phyloP scores from a whole-genome alignment of 2,329 filamentous ascomycete genomes.

The Ramularia endophylla region DNA sequence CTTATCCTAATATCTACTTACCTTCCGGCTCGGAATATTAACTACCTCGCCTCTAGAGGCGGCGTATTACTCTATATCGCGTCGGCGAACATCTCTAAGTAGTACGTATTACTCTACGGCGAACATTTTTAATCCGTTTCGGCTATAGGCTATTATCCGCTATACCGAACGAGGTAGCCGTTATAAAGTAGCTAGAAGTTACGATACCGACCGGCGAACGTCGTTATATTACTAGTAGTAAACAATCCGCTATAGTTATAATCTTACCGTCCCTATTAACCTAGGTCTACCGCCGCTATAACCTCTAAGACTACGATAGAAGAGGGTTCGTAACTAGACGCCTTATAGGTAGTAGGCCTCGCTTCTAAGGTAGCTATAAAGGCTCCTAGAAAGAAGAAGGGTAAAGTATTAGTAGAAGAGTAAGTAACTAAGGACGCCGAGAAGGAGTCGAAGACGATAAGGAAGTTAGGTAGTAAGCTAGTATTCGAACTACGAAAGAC shows the following conservation, averaged over 20 bases:
- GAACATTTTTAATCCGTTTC: background rate
- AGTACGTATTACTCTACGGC: background rate
- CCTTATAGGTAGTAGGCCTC: background rate
- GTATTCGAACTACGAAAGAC: background rate
- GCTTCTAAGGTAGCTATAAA: too few species aligned
- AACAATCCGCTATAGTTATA: background rate
- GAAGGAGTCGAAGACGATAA: too few species aligned
- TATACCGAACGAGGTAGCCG: too few species aligned
- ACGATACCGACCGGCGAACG: too few species aligned
- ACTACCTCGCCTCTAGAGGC: too few species aligned
- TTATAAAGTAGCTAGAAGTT: too few species aligned
- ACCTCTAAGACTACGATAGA: background rate
- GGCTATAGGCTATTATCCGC: background rate
- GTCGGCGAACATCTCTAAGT: background rate
- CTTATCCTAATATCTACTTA: background rate
- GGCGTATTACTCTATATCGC: background rate
- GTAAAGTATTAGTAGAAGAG: background rate
- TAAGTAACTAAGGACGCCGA: too few species aligned
- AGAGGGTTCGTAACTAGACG: background rate
- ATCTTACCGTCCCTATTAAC: background rate
- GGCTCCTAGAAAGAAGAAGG: background rate
- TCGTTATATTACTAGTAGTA: background rate
- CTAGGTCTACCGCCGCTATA: background rate
- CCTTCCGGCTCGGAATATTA: too few species aligned
- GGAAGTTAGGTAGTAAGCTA: background rate